phyloP scores from a whole-genome alignment of 768 basidiomycete genomes.

The Lenzites betulinus region DNA sequence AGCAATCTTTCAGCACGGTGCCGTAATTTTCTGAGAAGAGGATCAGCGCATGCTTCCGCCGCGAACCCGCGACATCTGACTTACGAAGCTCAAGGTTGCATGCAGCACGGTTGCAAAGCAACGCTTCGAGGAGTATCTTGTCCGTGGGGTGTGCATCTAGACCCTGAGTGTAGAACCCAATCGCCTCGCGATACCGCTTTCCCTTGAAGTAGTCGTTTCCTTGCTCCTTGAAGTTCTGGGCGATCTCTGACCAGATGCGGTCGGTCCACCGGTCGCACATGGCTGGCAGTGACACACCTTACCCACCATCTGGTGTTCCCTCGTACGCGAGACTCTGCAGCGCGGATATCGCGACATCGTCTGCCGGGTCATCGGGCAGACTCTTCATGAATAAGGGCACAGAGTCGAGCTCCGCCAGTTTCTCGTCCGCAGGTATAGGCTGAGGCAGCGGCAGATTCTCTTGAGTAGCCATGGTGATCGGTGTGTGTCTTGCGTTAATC shows the following conservation, averaged over 20 bases:
- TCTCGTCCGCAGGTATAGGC: constrained; percentile 34
- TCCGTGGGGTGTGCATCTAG: constrained; percentile 83
- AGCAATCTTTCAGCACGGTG: constrained; percentile 82
- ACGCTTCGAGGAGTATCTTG: constrained; percentile 53
- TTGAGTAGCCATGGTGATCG: constrained; percentile 9
- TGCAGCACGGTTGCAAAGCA: constrained; percentile 89
- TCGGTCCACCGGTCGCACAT: background rate
- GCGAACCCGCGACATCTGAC: constrained; percentile 29
- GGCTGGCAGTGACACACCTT: constrained; percentile 5
- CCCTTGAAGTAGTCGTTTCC: constrained; percentile 94
- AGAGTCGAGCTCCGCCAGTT: constrained; percentile 53
- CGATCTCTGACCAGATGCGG: constrained; percentile 61
- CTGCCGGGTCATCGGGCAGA: constrained; percentile 67
- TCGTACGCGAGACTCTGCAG: constrained; percentile 86
- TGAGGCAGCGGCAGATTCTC: constrained; percentile 23
- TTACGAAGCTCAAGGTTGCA: constrained; percentile 87
- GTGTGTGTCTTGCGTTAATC: background rate
- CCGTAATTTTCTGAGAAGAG: constrained; percentile 77
- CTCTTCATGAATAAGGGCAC: constrained; percentile 93
- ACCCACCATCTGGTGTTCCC: constrained; percentile 92
- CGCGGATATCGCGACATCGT: constrained; percentile 73
- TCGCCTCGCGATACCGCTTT: constrained; percentile 83
- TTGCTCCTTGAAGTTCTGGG: constrained; percentile 91
- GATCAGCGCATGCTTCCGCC: background rate
- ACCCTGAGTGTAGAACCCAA: constrained; percentile 89